Base-by-base conservation (phyloP, 2,329 filamentous ascomycete genomes). In the Dactylellina haptotyla region DNA sequence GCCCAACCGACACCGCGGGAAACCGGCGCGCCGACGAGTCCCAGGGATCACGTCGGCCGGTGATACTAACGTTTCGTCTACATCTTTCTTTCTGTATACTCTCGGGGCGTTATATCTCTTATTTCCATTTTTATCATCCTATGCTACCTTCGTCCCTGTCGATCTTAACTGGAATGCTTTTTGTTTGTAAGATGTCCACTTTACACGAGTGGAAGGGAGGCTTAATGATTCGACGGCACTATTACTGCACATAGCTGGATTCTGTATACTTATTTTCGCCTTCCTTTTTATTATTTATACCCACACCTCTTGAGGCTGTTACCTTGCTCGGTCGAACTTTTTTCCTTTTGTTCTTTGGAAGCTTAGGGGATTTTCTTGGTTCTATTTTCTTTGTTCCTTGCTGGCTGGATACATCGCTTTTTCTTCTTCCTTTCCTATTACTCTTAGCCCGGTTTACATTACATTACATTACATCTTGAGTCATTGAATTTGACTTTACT, bases 201-300 rank as follows among this genome's bases (percentile, higher is more conserved):
- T n/a, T n/a, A n/a, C n/a, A n/a, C n/a, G n/a, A n/a, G 48, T 34
- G 14, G 25, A 34, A 50, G 26, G 41, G 18, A 43, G 23, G 32
- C 16, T 41, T 66, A 62, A 56, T 57, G 61, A 54, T 53, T 43
- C 43, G 39, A 61, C 48, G 54, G 54, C 20, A 30, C 41, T 30
- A 30, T 32, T 51, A 54, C 23, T 65, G 53, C 48, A 62, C 54
- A 74, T 66, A 66, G 37, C 67, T 73, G 59, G 48, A 39, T 41
- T 65, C n/a, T 61, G 34, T 64, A 58, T 43, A 65, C 48, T 56
- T 56, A 26, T 28, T 37, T 54, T 41, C n/a, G n/a, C n/a, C 8
- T 25, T 56, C 43, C 20, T 45, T 54, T 43, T 26, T 51, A 37
- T 32, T 32, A 30, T 39, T 66, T 58, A 57, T 57, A 66, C 51